Base-by-base conservation (phyloP, 208 protist species). In the Trypanosomatidae sp. region DNA sequence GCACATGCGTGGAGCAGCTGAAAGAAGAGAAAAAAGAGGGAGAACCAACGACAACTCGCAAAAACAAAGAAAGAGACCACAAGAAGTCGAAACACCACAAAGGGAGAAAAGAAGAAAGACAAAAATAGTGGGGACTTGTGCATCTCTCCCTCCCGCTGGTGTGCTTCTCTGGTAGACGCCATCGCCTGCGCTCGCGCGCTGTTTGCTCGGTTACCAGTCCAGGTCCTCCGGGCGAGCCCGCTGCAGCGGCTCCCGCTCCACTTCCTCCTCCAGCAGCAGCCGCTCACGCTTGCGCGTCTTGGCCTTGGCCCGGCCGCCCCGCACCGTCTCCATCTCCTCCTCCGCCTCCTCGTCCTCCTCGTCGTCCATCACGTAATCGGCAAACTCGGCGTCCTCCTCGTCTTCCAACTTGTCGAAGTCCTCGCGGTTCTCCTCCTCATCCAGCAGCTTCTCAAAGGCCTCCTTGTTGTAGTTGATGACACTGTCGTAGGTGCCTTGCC, bases 401-500 rank as follows among this genome's bases (percentile, higher is more conserved):
- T 89, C 78, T 70, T 94, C 90, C 19, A 93, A 53, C 8, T 77
- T 79, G 33, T 95, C 89, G n/a, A 91, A 89, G 60, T 95, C 89
- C 7, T 82, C 88, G 71, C 83, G 86, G 69, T 95, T 82, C 80
- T 97, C 90, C 75, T 97, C 91, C 70, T 91, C 86, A 44, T 97
- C 91, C 6, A 97, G 89, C 25, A 96, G 79, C 65, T 83, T 82
- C 82, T 97, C 91, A 76, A 97, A 95, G 41, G 90, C 89, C 66
- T 91, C 88, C 73, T 93, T 91, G 82, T 91, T 94, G 84, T 88
- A 91, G 78, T 97, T 95, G 72, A 97, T 96, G 41, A 97, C 90
- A 56, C 89, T 91, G 64, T 97, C 93, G 71, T 97, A 97, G 46
- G 91, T 95, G 36, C 93, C 98, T 76, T 98, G 93, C 25, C 95